Evolutionary conservation across 2,329 filamentous ascomycete species (phyloP).

Genomic region (Purpureocillium lavendulum): DNA sequence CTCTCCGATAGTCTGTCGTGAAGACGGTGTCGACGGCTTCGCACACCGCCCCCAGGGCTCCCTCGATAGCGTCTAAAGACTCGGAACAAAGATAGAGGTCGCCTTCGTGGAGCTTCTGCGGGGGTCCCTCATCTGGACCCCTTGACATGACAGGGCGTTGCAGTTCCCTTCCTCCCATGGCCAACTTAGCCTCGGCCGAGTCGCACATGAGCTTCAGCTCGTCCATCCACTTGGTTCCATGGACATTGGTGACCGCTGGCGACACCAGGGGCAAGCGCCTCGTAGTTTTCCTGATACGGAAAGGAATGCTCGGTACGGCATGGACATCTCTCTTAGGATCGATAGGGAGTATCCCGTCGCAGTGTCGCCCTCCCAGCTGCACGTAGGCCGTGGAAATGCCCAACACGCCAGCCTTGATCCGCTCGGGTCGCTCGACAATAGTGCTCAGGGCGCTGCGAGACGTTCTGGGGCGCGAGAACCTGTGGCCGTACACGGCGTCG

Average conservation of each 20-base stretch:
- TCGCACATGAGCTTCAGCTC: constrained; percentile 82
- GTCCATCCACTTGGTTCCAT: constrained; percentile 88
- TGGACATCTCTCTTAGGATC: constrained; percentile 51
- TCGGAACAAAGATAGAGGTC: constrained; percentile 87
- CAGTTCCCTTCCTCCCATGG: constrained; percentile 69
- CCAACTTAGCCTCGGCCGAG: constrained; percentile 68
- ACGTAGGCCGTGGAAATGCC: constrained; percentile 86
- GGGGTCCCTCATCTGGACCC: constrained; percentile 31
- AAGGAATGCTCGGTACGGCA: constrained; percentile 57
- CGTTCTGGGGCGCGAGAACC: constrained; percentile 76
- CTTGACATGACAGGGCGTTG: constrained; percentile 57
- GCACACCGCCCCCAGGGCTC: constrained; percentile 84
- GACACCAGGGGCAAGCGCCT: constrained; percentile 65
- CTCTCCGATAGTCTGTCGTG: constrained; percentile 54
- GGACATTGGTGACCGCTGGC: constrained; percentile 77
- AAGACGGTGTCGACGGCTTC: constrained; percentile 89
- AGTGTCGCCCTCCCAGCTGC: constrained; percentile 73
- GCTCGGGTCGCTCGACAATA: constrained; percentile 90
- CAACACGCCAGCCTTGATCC: constrained; percentile 74
- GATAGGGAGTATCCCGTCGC: constrained; percentile 59
- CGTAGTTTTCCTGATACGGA: constrained; percentile 75
- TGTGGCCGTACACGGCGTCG: constrained; percentile 91
- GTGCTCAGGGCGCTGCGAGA: constrained; percentile 61
- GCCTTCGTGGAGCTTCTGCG: constrained; percentile 67
- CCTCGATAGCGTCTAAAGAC: constrained; percentile 80